Evolutionary conservation across 1,139 yeast genomes (phyloP), one percentile per base, ranked within the genome.

Genomic region (Hanseniaspora uvarum): DNA sequence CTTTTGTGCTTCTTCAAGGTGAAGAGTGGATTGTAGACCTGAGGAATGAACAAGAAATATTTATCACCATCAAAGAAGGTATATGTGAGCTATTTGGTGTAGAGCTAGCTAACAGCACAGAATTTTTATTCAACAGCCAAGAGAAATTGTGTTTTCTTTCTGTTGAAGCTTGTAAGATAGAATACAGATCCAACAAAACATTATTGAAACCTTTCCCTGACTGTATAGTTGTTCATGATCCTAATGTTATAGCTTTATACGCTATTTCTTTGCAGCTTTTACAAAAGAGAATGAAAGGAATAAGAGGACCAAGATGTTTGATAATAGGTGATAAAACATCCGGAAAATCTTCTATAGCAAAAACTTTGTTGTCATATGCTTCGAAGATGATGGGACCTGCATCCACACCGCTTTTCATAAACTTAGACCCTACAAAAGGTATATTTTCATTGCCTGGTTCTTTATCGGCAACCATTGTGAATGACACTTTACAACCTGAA

Each of bases 81-180:
- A 75, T 82, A 1, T 96, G 86, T 1, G 98, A 92, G 68, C 76
- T 89, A 19, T 87, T 85, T 68, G 98, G 98, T 24, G 87, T 96
- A 2, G 98, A 92, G 65, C 74, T 92, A 34, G 86, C 96, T 2
- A 71, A 74, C 36, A 87, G 85, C 57, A 75, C 77, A 0, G 85
- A 81, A 24, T 76, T 85, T 60, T 65, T 74, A 54, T 75, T 82
- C 71, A 64, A 73, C 63, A 75, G 92, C 57, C 55, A 53, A 16
- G 64, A 82, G 68, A 76, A 80, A 64, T 69, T 80, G 62, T 74
- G 80, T 60, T 58, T 92, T 56, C 75, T 76, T 72, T 69, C 96
- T 62, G 71, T 78, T 72, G 67, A 72, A 33, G 85, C 84, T 10
- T 75, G 80, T 56, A 70, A 67, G 31, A 53, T 83, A 11, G 73